These are phyloP conservation scores for Glycine tomentella DNA, from an alignment of 306 rosid species.

Conservation along the genomic window DNA sequence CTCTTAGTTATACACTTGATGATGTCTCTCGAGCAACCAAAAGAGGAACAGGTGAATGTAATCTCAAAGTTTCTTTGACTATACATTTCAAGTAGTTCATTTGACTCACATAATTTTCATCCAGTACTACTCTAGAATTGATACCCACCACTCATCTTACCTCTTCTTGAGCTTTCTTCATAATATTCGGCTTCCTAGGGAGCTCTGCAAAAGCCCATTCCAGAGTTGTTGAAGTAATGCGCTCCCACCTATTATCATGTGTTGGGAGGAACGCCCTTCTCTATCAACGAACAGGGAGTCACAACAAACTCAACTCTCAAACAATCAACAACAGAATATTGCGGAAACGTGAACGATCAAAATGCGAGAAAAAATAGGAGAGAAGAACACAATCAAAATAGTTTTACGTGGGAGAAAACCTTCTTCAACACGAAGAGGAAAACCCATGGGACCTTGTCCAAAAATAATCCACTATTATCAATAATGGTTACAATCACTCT, in stretches of 20 bases:
- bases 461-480: no score
- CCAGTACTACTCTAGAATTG: neutral
- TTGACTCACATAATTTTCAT: conserved; percentile 16
- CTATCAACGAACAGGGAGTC: no score
- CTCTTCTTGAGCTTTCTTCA: neutral
- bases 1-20: conserved; percentile 27
- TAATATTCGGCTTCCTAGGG: neutral
- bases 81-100: conserved; percentile 11
- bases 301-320: no score
- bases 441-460: no score
- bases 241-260: neutral
- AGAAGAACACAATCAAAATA: no score
- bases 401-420: no score
- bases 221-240: conserved; percentile 6
- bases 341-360: no score
- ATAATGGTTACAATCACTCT: no score
- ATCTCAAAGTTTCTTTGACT: conserved; percentile 20
- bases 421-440: no score
- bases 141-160: conserved; percentile 9
- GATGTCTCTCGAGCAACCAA: conserved; percentile 27
- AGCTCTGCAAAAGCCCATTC: conserved; percentile 32
- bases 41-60: conserved; percentile 17
- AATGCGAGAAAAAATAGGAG: no score
- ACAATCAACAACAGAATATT: no score
- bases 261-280: no score